Conservation (phyloP, 2,329 filamentous ascomycete species). For the Fusarium oligoseptatum region DNA sequence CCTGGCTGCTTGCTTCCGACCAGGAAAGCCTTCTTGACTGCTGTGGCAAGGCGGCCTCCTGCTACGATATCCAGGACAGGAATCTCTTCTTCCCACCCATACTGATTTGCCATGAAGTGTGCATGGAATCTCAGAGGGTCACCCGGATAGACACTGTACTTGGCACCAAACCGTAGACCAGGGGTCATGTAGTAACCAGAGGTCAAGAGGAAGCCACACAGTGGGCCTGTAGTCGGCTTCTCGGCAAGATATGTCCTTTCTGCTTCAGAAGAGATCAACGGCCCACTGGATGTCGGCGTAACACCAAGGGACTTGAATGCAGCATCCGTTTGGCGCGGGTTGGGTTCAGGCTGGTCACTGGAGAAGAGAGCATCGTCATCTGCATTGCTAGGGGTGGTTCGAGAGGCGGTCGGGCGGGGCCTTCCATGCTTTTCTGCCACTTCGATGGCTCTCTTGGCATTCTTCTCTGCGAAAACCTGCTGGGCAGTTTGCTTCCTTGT, state of each 20-base stretch:
- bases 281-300: constrained; percentile 54
- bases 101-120: constrained; percentile 88
- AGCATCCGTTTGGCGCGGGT: constrained; percentile 23
- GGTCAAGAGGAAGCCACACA: constrained; percentile 85
- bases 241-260: constrained; percentile 23
- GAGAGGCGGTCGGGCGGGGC: constrained; percentile 6
- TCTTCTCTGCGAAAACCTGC: constrained; percentile 55
- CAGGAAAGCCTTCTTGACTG: constrained; percentile 95
- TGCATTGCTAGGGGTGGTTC: constrained; percentile 9
- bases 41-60: constrained; percentile 89
- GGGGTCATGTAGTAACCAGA: constrained; percentile 90
- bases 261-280: constrained; percentile 44
- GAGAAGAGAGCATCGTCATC: constrained; percentile 32
- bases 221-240: constrained; percentile 57
- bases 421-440: constrained; percentile 40
- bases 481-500: constrained; percentile 58
- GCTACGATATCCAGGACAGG: constrained; percentile 86
- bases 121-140: constrained; percentile 96
- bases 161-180: constrained; percentile 92
- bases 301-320: constrained; percentile 45
- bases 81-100: constrained; percentile 90
- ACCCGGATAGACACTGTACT: constrained; percentile 95
- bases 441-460: constrained; percentile 52
- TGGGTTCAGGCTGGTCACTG: constrained; percentile 36
- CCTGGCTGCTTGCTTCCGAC: constrained; percentile 76